phyloP scores from a whole-genome alignment of 805 yeast species.

The Danielia reshetovae region DNA sequence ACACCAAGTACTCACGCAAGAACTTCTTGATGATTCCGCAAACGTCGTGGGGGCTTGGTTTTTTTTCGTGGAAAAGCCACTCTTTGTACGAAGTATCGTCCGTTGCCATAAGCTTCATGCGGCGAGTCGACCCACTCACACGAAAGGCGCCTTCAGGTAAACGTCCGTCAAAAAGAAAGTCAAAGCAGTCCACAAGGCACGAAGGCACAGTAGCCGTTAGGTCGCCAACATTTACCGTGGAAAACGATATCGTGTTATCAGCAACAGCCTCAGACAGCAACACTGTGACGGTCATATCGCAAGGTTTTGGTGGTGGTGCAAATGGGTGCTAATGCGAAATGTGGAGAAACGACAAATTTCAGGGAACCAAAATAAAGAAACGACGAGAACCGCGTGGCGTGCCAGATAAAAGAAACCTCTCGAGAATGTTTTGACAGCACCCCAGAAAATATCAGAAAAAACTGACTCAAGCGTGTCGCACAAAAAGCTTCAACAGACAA shows the following conservation, averaged over 20 bases:
- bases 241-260: not conserved
- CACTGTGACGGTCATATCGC: not conserved
- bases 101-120: conserved; percentile 18
- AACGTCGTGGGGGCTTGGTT: conserved; percentile 23
- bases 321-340: not conserved
- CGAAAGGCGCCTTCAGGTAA: conserved; percentile 28
- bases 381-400: too few species aligned
- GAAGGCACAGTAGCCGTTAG: conserved; percentile 13
- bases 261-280: not conserved
- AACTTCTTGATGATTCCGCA: conserved; percentile 25
- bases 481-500: too few species aligned
- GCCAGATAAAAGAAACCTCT: too few species aligned
- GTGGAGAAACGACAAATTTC: not conserved
- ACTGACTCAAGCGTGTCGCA: too few species aligned
- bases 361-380: too few species aligned
- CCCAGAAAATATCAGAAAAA: too few species aligned
- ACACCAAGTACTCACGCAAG: conserved; percentile 14
- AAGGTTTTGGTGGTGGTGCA: not conserved
- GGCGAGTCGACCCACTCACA: conserved; percentile 27
- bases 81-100: conserved; percentile 14
- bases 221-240: conserved; percentile 2
- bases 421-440: too few species aligned
- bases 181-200: conserved; percentile 19
- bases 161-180: conserved; percentile 16
- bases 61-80: conserved; percentile 16